Conservation (phyloP, 495 filamentous ascomycete species). For the Pyrenula massariospora region DNA sequence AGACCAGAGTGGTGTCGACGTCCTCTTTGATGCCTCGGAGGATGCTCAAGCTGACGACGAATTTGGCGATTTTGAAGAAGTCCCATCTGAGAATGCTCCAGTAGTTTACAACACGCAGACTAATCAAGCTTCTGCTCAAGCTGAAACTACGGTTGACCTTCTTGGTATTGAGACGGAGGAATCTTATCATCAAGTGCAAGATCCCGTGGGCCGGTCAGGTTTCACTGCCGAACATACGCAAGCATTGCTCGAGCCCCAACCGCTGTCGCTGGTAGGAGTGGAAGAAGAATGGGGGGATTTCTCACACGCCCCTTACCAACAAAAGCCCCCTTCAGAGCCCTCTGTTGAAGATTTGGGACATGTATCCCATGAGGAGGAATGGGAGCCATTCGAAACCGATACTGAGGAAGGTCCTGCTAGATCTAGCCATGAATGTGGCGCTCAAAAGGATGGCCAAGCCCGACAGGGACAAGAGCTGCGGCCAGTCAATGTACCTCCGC, state of each 20-base stretch:
- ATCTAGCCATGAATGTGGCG: not conserved
- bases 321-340: not conserved
- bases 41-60: constrained; percentile 45
- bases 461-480: constrained; percentile 19
- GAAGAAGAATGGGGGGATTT: not conserved
- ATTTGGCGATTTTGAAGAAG: constrained; percentile 66
- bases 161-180: not conserved
- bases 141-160: not conserved
- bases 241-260: not conserved
- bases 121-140: not conserved
- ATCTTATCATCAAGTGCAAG: not conserved
- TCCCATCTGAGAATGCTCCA: constrained; percentile 12
- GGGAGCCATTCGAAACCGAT: not conserved
- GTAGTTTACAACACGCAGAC: not conserved
- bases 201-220: not conserved
- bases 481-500: constrained; percentile 83
- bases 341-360: not conserved
- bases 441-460: not conserved
- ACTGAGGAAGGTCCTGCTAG: not conserved
- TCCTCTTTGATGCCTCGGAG: constrained; percentile 36
- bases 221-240: not conserved
- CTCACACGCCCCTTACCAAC: not conserved
- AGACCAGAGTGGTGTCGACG: constrained; percentile 10
- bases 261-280: not conserved
- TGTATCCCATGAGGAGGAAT: not conserved